Evolutionary conservation across 2,329 filamentous ascomycete genomes (phyloP).

Genomic region (Colletotrichum sp.): DNA sequence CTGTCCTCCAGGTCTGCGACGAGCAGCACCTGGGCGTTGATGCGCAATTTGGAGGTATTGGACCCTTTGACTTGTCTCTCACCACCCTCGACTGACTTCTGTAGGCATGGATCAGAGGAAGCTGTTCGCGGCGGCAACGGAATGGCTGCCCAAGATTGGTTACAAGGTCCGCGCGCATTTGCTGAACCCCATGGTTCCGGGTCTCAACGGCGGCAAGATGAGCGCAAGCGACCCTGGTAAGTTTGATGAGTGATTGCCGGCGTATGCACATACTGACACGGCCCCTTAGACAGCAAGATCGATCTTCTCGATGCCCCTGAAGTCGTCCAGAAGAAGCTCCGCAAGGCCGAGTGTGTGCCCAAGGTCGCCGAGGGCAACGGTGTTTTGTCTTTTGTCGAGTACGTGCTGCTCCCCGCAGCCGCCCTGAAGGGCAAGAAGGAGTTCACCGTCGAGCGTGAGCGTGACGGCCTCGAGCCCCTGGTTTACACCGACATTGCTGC

Average conservation of each 20-base stretch:
- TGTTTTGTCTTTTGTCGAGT: constrained; percentile 84
- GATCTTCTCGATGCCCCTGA: constrained; percentile 87
- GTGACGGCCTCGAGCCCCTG: constrained; percentile 73
- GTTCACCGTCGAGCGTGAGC: constrained; percentile 71
- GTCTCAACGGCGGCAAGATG: constrained; percentile 88
- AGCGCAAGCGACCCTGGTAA: constrained; percentile 72
- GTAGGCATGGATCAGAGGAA: constrained; percentile 79
- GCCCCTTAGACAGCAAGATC: constrained; percentile 78
- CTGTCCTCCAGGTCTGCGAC: constrained; percentile 87
- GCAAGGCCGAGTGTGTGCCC: constrained; percentile 82
- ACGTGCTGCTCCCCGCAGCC: constrained; percentile 80
- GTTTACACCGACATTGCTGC: constrained; percentile 79
- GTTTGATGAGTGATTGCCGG: background rate
- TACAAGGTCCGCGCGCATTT: constrained; percentile 70
- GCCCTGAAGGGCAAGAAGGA: constrained; percentile 61
- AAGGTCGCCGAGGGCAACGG: constrained; percentile 84
- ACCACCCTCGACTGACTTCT: background rate
- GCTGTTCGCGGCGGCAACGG: constrained; percentile 84
- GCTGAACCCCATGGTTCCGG: constrained; percentile 90
- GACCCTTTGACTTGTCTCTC: background rate
- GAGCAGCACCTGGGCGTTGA: constrained; percentile 90
- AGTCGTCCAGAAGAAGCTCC: constrained; percentile 79
- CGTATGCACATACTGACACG: constrained; percentile 1
- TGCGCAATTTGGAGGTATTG: constrained; percentile 81
- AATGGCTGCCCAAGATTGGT: constrained; percentile 83